These are phyloP conservation scores for Thraustochytrium sp. DNA, from an alignment of 352 stramenopile species.

Conservation along the genomic window DNA sequence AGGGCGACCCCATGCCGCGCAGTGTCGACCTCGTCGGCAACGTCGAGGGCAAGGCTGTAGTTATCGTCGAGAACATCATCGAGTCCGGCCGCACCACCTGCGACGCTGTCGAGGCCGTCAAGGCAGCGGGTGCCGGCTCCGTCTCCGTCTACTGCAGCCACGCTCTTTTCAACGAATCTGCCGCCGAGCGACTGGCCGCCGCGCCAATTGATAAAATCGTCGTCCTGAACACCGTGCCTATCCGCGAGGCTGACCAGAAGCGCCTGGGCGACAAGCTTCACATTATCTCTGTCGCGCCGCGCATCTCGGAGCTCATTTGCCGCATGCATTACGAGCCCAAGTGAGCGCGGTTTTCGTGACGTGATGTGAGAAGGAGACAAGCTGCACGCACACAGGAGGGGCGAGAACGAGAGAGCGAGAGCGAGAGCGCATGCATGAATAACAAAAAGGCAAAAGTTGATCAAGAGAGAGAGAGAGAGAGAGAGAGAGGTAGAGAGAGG, in stretches of 20 bases:
- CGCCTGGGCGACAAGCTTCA: conserved; percentile 40
- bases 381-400: not conserved
- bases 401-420: too few relatives aligned
- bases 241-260: conserved; percentile 45
- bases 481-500: too few relatives aligned
- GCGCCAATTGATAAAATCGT: conserved; percentile 43
- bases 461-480: too few relatives aligned
- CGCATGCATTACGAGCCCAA: conserved; percentile 47
- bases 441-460: too few relatives aligned
- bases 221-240: conserved; percentile 48
- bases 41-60: conserved; percentile 95
- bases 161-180: conserved; percentile 69
- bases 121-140: conserved; percentile 86
- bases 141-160: conserved; percentile 98
- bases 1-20: conserved; percentile 81
- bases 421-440: too few relatives aligned
- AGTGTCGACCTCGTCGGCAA: conserved; percentile 97
- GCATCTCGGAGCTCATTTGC: conserved; percentile 35
- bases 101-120: conserved; percentile 91
- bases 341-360: too few relatives aligned
- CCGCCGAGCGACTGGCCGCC: conserved; percentile 41
- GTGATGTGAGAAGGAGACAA: too few relatives aligned
- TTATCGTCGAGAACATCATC: conserved; percentile 99
- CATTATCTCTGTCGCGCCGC: conserved; percentile 46
- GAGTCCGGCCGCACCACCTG: conserved; percentile 94